Evolutionary conservation across 495 filamentous ascomycete species (phyloP).

Genomic region (Trichoderma reesei): DNA sequence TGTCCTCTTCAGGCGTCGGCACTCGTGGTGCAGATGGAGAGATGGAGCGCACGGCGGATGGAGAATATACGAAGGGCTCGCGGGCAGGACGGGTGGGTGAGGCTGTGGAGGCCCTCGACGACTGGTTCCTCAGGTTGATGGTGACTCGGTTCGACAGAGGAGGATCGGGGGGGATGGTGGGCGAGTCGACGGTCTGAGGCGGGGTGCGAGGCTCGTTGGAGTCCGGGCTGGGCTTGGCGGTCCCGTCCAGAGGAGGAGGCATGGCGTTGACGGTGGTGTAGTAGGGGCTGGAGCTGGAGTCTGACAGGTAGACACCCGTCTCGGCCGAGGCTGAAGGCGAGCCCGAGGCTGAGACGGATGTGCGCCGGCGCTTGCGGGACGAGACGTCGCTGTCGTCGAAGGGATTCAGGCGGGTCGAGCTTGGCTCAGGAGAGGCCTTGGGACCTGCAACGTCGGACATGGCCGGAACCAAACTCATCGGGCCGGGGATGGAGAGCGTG

Average conservation of each 20-base stretch:
- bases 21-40: slow-evolving; percentile 13
- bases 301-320: slow-evolving; percentile 22
- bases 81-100: slow-evolving; percentile 16
- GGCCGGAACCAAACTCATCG: slow-evolving; percentile 45
- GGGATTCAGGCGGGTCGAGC: slow-evolving; percentile 47
- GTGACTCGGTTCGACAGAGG: slow-evolving; percentile 40
- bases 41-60: slow-evolving; percentile 22
- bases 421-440: slow-evolving; percentile 49
- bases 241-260: background rate
- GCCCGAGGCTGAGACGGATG: slow-evolving; percentile 28
- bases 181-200: slow-evolving; percentile 12
- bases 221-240: background rate
- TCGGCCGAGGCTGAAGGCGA: slow-evolving; percentile 35
- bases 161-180: slow-evolving; percentile 18
- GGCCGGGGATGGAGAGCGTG: slow-evolving; percentile 21
- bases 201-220: slow-evolving; percentile 13
- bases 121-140: slow-evolving; percentile 41
- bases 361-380: slow-evolving; percentile 45
- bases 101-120: slow-evolving; percentile 32
- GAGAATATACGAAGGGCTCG: slow-evolving; percentile 9
- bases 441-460: slow-evolving; percentile 44
- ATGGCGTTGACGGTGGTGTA: slow-evolving; percentile 2
- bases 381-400: slow-evolving; percentile 43
- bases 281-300: slow-evolving; percentile 14
- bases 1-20: slow-evolving; percentile 15